Evolutionary conservation across 345 rosid genomes (phyloP), one percentile per base, ranked within the genome.

Genomic region (Populus ilicifolia): DNA sequence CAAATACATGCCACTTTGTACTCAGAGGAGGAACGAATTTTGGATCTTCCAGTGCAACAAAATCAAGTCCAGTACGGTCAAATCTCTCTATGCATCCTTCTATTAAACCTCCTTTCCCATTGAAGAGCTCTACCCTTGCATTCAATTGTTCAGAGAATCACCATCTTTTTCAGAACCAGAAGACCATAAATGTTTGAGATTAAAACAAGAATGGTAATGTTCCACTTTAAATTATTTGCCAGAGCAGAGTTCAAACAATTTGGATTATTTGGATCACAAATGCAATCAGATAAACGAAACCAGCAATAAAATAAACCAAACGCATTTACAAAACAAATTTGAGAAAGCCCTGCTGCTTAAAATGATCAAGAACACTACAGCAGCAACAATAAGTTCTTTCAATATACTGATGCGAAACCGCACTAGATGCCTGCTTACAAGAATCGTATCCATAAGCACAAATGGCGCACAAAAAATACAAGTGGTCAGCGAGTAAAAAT

Each of bases 61-160:
- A 85, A 81, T 91, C 93, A 84, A 87, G 75, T 62, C 97, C 92
- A 12, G 86, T 69, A 16, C 93, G 86, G 71, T 91, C 90, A 75
- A 92, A 76, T 71, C 79, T 80, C 71, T 87, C 86, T 77, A 96
- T 91, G 83, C 79, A 86, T 5, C 96, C 97, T 80, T 84, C 85
- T 36, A 92, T 83, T 44, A 93, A 77, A 75, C 90, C 89, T 71
- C 99, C 98, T 80, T 90, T 96, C 67, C 99, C 98, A 83, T 93
- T 88, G 82, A 96, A 96, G 80, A 96, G 97, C 89, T 90, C 93
- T 87, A 92, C 86, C 93, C 96, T 93, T 89, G 81, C 84, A 86
- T 70, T 41, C 33, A 78, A 83, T 50, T 3, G 73, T 59, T 54
- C 3, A 61, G 23, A 78, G 75, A 54, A 38, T 25, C 59, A 20